phyloP scores from a whole-genome alignment of 768 basidiomycete genomes.

The Hydnum rufescens region DNA sequence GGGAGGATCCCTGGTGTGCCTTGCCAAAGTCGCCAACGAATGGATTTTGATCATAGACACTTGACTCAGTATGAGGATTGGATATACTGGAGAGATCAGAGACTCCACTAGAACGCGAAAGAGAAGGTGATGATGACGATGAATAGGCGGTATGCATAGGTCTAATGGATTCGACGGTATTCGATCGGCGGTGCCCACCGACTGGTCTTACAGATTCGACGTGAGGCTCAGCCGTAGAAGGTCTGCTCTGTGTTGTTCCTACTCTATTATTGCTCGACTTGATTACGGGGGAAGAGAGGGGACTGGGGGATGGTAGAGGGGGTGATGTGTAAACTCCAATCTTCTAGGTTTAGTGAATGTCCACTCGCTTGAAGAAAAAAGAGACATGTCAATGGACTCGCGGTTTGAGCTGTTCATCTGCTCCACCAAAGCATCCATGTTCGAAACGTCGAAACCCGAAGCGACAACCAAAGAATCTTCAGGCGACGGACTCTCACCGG shows the following conservation, averaged over 20 bases:
- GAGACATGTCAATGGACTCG: conserved; percentile 25
- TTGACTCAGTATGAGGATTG: conserved; percentile 2
- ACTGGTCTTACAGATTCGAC: background rate
- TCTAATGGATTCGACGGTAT: background rate
- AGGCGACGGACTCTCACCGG: background rate
- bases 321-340: conserved; percentile 33
- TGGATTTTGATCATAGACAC: background rate
- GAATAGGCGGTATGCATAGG: background rate
- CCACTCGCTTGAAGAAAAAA: conserved; percentile 16
- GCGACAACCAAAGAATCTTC: conserved; percentile 44
- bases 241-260: background rate
- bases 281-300: conserved; percentile 70
- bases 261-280: no score
- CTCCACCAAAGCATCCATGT: conserved; percentile 75
- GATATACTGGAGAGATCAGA: conserved; percentile 1
- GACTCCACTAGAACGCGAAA: conserved; percentile 4
- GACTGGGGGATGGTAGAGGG: conserved; percentile 63
- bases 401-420: conserved; percentile 49
- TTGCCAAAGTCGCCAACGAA: background rate
- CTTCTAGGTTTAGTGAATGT: background rate
- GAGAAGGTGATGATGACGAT: conserved; percentile 4
- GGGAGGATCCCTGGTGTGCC: background rate
- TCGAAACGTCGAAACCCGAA: conserved; percentile 59
- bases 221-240: background rate
- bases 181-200: no score